These are phyloP conservation scores for Pyrrhoderma noxium DNA, from an alignment of 1,284 basidiomycete genomes.

Conservation along the genomic window DNA sequence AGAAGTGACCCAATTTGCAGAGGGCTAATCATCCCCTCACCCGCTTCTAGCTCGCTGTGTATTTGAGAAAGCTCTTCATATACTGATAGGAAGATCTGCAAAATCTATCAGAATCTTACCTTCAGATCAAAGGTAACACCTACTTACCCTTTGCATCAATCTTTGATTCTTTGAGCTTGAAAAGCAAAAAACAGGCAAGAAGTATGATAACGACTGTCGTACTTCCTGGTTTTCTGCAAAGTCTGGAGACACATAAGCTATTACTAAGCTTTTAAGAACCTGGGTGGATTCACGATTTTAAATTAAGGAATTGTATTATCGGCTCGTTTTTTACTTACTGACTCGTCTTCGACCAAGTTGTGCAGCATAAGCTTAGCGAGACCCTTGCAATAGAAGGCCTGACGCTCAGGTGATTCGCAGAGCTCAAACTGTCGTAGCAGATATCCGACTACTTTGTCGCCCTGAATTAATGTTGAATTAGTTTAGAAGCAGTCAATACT, in stretches of 20 bases:
- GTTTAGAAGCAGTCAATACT: no score
- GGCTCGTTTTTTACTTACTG: slow-evolving; percentile 33
- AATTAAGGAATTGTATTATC: not conserved
- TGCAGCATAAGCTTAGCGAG: slow-evolving; percentile 87
- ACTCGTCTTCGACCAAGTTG: slow-evolving; percentile 73
- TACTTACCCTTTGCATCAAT: slow-evolving; percentile 65
- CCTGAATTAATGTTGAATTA: slow-evolving; percentile 39
- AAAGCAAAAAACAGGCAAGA: slow-evolving; percentile 92
- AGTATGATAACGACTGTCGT: slow-evolving; percentile 91
- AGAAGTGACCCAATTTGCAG: slow-evolving; percentile 80
- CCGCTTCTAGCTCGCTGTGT: slow-evolving; percentile 68
- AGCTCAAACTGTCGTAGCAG: slow-evolving; percentile 69
- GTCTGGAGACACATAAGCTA: slow-evolving; percentile 84
- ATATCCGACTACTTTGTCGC: slow-evolving; percentile 66
- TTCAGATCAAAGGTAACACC: not conserved
- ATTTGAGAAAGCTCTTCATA: slow-evolving; percentile 64
- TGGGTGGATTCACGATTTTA: slow-evolving; percentile 26
- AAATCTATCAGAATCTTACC: slow-evolving; percentile 7
- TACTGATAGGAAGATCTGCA: slow-evolving; percentile 71
- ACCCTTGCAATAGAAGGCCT: slow-evolving; percentile 77
- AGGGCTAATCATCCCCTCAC: slow-evolving; percentile 75
- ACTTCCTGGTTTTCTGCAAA: slow-evolving; percentile 82
- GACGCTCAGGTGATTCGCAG: slow-evolving; percentile 71
- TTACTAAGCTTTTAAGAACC: slow-evolving; percentile 74
- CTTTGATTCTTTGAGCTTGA: slow-evolving; percentile 77